phyloP scores from a whole-genome alignment of 2,329 filamentous ascomycete species.

The Chrysosporium keratinophilum region DNA sequence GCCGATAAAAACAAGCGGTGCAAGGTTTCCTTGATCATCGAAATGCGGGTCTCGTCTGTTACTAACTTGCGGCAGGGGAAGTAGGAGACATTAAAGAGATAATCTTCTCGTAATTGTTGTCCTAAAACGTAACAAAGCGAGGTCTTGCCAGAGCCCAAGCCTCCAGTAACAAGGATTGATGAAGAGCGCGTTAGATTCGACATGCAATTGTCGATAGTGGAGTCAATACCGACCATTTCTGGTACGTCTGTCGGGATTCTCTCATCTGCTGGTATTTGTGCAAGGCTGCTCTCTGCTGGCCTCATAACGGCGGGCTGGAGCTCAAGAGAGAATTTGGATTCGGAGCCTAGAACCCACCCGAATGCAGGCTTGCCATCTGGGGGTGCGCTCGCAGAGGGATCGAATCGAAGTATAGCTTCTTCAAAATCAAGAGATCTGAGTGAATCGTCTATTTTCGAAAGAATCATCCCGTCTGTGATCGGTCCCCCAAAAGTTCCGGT shows the following conservation, averaged over 20 bases:
- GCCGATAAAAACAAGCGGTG: slow-evolving; percentile 76
- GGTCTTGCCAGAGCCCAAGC: slow-evolving; percentile 82
- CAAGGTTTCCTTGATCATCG: slow-evolving; percentile 81
- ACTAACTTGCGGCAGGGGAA: slow-evolving; percentile 79
- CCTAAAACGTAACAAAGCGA: slow-evolving; percentile 67
- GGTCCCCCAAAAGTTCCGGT: slow-evolving; percentile 67
- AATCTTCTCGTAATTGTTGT: slow-evolving; percentile 58
- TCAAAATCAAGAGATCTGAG: slow-evolving; percentile 56
- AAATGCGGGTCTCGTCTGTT: slow-evolving; percentile 80
- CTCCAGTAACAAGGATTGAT: slow-evolving; percentile 80
- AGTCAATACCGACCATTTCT: slow-evolving; percentile 72
- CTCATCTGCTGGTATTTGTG: slow-evolving; percentile 42
- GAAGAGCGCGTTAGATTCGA: slow-evolving; percentile 74
- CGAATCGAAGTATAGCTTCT: slow-evolving; percentile 73
- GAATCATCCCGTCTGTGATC: slow-evolving; percentile 75
- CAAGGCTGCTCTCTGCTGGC: slow-evolving; percentile 43
- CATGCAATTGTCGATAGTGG: slow-evolving; percentile 59
- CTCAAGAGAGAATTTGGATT: slow-evolving; percentile 62
- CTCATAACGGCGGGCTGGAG: slow-evolving; percentile 63
- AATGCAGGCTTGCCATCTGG: slow-evolving; percentile 27
- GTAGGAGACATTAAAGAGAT: slow-evolving; percentile 72
- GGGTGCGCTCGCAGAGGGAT: slow-evolving; percentile 42
- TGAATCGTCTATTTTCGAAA: slow-evolving; percentile 52
- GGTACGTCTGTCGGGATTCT: slow-evolving; percentile 46
- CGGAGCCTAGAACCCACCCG: slow-evolving; percentile 67